Evolutionary conservation across 2,329 filamentous ascomycete species (phyloP).

Genomic region (Pseudopyrenochaeta lycopersici): DNA sequence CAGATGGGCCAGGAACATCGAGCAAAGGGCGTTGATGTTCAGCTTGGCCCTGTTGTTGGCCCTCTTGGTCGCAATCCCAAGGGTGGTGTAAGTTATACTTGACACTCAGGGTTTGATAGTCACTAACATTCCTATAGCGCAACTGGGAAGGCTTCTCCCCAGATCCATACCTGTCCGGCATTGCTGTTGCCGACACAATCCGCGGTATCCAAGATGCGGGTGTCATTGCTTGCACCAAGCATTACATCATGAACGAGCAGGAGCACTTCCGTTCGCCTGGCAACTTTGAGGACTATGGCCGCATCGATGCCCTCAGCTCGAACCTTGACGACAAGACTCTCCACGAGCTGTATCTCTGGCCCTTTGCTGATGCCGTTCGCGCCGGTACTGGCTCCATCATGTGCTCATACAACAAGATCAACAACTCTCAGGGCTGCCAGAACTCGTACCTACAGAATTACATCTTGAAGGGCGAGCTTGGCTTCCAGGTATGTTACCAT

Average conservation of each 20-base stretch:
- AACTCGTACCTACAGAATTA: constrained; percentile 80
- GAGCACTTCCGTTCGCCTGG: constrained; percentile 72
- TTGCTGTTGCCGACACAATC: constrained; percentile 76
- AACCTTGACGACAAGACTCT: constrained; percentile 72
- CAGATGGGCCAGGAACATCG: constrained; percentile 80
- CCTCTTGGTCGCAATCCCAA: constrained; percentile 74
- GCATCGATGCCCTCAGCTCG: constrained; percentile 68
- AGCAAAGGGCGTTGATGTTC: constrained; percentile 77
- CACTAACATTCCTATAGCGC: constrained; percentile 20
- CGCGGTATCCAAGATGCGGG: constrained; percentile 83
- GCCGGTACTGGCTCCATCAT: constrained; percentile 61
- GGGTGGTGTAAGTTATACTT: constrained; percentile 67
- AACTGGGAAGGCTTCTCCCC: constrained; percentile 65
- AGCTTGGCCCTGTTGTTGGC: constrained; percentile 80
- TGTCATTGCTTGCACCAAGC: constrained; percentile 76
- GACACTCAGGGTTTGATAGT: constrained; percentile 25
- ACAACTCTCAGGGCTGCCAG: constrained; percentile 82
- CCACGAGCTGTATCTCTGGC: constrained; percentile 71
- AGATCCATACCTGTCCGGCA: constrained; percentile 78
- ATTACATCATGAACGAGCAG: constrained; percentile 69
- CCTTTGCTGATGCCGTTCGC: constrained; percentile 61
- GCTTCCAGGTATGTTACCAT: constrained; percentile 65
- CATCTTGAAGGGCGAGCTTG: constrained; percentile 79
- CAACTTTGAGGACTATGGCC: constrained; percentile 67
- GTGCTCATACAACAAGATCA: constrained; percentile 78